Conservation (phyloP, 2,329 filamentous ascomycete species). For the Ramularia endophylla region DNA sequence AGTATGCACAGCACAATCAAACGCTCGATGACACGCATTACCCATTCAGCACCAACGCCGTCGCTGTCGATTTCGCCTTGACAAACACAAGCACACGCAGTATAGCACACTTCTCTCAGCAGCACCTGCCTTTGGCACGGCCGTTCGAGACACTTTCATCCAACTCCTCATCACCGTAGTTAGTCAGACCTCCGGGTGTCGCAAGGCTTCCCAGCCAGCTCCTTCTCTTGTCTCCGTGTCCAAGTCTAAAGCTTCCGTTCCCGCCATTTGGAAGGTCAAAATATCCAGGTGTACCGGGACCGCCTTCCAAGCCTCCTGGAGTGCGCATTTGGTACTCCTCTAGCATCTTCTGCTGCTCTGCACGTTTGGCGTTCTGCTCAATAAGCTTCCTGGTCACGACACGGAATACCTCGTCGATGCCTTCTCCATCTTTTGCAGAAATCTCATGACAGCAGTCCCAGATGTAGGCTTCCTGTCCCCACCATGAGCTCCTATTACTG, state of each 20-base stretch:
- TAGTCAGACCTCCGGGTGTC: conserved; percentile 33
- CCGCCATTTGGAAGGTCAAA: conserved; percentile 44
- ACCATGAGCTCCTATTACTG: conserved; percentile 61
- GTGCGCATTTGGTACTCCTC: conserved; percentile 37
- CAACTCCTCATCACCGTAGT: conserved; percentile 20
- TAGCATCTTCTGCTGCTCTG: conserved; percentile 46
- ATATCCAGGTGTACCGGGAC: conserved; percentile 35
- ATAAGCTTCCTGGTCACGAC: conserved; percentile 79
- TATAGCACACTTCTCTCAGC: conserved; percentile 12
- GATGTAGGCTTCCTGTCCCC: conserved; percentile 73
- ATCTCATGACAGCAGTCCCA: conserved; percentile 99
- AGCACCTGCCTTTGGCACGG: conserved; percentile 23
- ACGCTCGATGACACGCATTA: no score
- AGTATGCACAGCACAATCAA: no score
- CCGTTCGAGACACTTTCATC: conserved; percentile 22
- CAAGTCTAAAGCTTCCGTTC: conserved; percentile 55
- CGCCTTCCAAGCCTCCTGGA: conserved; percentile 34
- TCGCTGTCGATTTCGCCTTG: no score
- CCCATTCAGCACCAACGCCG: no score
- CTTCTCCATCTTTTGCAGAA: conserved; percentile 86
- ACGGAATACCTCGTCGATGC: conserved; percentile 92
- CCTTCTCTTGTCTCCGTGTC: conserved; percentile 55
- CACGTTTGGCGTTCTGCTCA: conserved; percentile 60
- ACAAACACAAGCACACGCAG: no score
- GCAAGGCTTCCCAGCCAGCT: conserved; percentile 61